Evolutionary conservation across 1,284 basidiomycete genomes (phyloP).

Genomic region (Pisolithus thermaeus): DNA sequence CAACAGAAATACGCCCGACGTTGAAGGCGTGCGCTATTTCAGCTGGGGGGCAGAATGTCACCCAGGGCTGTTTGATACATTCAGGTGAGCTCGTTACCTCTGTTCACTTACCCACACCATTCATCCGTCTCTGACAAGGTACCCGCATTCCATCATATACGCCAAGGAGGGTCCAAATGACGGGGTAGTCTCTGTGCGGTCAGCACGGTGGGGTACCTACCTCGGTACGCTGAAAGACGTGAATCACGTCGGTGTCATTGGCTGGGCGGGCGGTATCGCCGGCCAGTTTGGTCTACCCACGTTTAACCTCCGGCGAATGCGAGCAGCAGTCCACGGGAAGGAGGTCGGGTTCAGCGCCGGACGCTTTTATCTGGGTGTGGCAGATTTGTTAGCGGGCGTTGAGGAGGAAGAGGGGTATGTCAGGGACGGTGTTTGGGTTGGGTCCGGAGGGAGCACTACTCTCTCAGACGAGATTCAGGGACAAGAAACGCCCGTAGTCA

Average conservation of each 20-base stretch:
- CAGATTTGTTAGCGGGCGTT: conserved; percentile 61
- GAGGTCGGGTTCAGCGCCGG: conserved; percentile 85
- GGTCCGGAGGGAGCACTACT: neutral
- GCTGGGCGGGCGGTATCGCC: conserved; percentile 65
- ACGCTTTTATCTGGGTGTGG: conserved; percentile 83
- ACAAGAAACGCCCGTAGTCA: neutral
- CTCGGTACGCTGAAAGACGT: conserved; percentile 84
- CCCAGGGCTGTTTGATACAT: conserved; percentile 84
- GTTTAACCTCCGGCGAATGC: conserved; percentile 30
- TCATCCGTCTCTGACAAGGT: conserved; percentile 31
- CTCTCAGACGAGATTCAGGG: conserved; percentile 4
- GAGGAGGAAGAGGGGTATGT: conserved; percentile 46
- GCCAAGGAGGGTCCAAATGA: conserved; percentile 94
- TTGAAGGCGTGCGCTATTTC: conserved; percentile 78
- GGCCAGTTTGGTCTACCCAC: conserved; percentile 50
- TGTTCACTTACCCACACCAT: neutral
- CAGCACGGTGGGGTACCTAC: conserved; percentile 83
- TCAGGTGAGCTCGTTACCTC: conserved; percentile 48
- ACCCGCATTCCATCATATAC: conserved; percentile 78
- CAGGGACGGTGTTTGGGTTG: conserved; percentile 18
- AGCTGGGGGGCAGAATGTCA: conserved; percentile 91
- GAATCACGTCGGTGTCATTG: conserved; percentile 89
- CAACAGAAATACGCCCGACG: conserved; percentile 80
- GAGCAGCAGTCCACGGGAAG: conserved; percentile 80
- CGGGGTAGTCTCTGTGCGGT: conserved; percentile 80